Base-by-base conservation (phyloP, 2,329 filamentous ascomycete species). In the Fusarium sacchari region DNA sequence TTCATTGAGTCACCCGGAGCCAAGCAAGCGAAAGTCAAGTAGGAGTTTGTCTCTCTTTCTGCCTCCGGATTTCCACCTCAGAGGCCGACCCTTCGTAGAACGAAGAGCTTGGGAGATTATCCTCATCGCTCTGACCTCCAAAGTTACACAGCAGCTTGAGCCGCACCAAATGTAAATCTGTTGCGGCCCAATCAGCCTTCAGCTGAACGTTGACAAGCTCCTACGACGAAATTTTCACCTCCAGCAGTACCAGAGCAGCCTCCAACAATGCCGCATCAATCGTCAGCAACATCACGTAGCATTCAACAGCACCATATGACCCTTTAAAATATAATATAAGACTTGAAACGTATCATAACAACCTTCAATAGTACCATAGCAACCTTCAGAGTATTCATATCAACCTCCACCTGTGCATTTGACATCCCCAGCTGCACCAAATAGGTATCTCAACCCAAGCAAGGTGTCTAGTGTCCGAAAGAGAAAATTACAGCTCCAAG, bases 1-100 rank as follows among this genome's bases (percentile, higher is more conserved):
- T 22, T 8, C 30, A 26, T 3, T 7, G 1, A 2, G 30, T 7
- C 18, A 26, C 18, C 7, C 9, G 0, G 5, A 15, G 18, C 5
- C 17, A 15, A 32, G 13, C n/a, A 36, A 52, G 13, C 6, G 13
- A 6, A 8, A 26, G 5, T 5, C 2, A 26, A 7, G 30, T 14
- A 11, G 18, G 30, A 34, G 4, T 1, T 20, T 52, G 9, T 15
- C n/a, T 34, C 47, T 26, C n/a, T 13, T 36, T 26, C 30, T 22
- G 13, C 18, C 30, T 20, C 47, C 30, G 4, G 20, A 6, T 5
- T 10, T 26, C 9, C 0, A 5, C 49, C 13, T 20, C 4, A 6
- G 9, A 26, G 30, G 18, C 30, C 17, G 20, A 15, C 17, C 12
- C n/a, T 24, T 52, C n/a, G 22, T n/a, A 20, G 6, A n/a, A 24